Percentiles rank a stretch among this genome's conserved stretches.
These are phyloP conservation scores for Xylariaceae sp. DNA, from an alignment of 2,329 filamentous ascomycete species.

Conservation along the genomic window DNA sequence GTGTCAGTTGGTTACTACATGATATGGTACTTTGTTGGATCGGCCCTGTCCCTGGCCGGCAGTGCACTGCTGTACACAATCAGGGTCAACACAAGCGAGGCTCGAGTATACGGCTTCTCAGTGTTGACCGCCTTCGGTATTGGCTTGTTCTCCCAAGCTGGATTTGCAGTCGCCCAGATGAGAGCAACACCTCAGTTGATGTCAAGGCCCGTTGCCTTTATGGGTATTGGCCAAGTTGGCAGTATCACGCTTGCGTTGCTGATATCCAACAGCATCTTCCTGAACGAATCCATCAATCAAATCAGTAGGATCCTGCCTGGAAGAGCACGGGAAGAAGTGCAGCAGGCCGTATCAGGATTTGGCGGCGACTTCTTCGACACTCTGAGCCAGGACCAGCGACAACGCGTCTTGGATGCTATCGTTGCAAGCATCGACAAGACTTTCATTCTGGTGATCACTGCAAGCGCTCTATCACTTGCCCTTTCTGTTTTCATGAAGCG, in stretches of 20 bases:
- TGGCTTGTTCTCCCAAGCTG: constrained; percentile 27
- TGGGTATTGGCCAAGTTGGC: neutral
- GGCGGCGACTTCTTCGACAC: too few relatives aligned
- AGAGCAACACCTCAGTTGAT: neutral
- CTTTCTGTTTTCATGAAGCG: too few relatives aligned
- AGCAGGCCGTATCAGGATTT: too few relatives aligned
- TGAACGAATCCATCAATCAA: too few relatives aligned
- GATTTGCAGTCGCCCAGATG: constrained; percentile 26
- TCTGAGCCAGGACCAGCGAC: too few relatives aligned
- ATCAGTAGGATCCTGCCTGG: too few relatives aligned
- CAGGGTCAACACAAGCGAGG: constrained; percentile 17
- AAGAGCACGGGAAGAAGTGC: too few relatives aligned
- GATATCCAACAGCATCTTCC: neutral
- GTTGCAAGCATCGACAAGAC: too few relatives aligned
- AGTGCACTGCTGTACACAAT: constrained; percentile 21
- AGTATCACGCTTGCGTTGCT: neutral
- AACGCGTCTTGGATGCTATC: too few relatives aligned
- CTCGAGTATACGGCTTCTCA: constrained; percentile 29
- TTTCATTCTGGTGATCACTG: too few relatives aligned
- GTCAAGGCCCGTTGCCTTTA: neutral
- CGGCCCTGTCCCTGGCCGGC: constrained; percentile 28
- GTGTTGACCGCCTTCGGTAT: constrained; percentile 28
- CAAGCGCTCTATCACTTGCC: too few relatives aligned
- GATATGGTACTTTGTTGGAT: constrained; percentile 29
- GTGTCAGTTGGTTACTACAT: constrained; percentile 33